Base-by-base conservation (phyloP, 202 grass and related monocot genomes). In the Panicum virgatum region DNA sequence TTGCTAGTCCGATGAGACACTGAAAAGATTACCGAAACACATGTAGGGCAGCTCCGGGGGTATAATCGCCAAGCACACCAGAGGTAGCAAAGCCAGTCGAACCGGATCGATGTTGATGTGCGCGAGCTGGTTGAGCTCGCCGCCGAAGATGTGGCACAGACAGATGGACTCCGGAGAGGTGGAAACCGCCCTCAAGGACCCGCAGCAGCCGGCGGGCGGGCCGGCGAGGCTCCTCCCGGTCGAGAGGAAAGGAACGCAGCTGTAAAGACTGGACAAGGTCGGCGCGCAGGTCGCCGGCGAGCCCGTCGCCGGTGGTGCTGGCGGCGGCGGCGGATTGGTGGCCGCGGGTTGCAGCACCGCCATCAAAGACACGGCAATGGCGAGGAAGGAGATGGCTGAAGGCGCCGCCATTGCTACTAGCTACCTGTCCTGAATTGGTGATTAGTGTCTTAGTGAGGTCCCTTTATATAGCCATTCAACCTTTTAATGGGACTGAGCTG, bases 221-320 rank as follows among this genome's bases (percentile, higher is more conserved):
- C 20, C 38, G 5, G 11, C 12, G 37, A 68, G 10, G 3, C 3
- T 5, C 5, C 20, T 25, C 0, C 18, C 38, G 38, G 6, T 14
- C 1, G 20, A 14, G 1, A 68, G 65, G n/a, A 68, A 67, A 0
- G 8, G 20, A 1, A 0, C 5, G 11, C 64, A 67, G 0, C 1
- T 3, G 11, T 0, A 3, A 0, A 66, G 19, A 6, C 1, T 1
- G 5, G 0, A 1, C 2, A 67, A 7, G 4, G 64, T 67, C 5
- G 0, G 0, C 0, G 36, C 19, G 20, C 64, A 67, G 37, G 0
- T 7, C 0, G 5, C 13, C 20, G 64, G 20, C 11, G 0, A 23
- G 4, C 3, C 18, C 9, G 34, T 4, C 7, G 30, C 3, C 15
- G 62, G 32, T 6, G 63, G 8, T 4, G 32, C 4, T 34, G 2